Conservation (phyloP, 257 asterid species). For the Gentiana macrophylla region DNA sequence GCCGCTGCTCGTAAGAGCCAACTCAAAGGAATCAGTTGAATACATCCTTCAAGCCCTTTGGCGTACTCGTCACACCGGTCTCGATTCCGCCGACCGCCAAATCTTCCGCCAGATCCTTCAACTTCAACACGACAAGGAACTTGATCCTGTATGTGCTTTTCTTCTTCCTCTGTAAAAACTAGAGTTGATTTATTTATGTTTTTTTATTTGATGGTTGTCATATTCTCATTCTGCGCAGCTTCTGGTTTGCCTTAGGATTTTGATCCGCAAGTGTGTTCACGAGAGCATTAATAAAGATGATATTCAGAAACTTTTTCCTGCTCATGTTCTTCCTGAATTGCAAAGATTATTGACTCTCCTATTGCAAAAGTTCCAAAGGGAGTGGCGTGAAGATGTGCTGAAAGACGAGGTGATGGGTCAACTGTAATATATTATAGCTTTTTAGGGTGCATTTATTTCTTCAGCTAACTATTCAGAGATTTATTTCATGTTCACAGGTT, state of each 20-base stretch:
- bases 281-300: constrained; percentile 43
- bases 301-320: constrained; percentile 56
- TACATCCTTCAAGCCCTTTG: constrained; percentile 74
- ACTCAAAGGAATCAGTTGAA: constrained; percentile 66
- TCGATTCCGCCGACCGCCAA: constrained; percentile 64
- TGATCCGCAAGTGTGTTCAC: constrained; percentile 53
- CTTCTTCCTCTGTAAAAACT: background rate
- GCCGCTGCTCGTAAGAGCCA: constrained; percentile 65
- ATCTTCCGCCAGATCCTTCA: constrained; percentile 61
- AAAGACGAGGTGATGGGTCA: constrained; percentile 45
- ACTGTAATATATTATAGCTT: background rate
- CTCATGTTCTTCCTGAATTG: constrained; percentile 59
- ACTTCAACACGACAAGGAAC: constrained; percentile 47
- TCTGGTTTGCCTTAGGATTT: constrained; percentile 56
- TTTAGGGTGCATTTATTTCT: background rate
- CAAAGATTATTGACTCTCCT: constrained; percentile 57
- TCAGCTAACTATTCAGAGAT: background rate
- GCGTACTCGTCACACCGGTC: constrained; percentile 82
- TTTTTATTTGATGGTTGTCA: background rate
- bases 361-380: constrained; percentile 58
- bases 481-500: constrained; percentile 18
- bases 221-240: constrained; percentile 33
- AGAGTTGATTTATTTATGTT: background rate
- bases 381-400: constrained; percentile 63
- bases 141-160: constrained; percentile 47